Evolutionary conservation across 768 basidiomycete genomes (phyloP).

Genomic region (Lactifluus pinguis): DNA sequence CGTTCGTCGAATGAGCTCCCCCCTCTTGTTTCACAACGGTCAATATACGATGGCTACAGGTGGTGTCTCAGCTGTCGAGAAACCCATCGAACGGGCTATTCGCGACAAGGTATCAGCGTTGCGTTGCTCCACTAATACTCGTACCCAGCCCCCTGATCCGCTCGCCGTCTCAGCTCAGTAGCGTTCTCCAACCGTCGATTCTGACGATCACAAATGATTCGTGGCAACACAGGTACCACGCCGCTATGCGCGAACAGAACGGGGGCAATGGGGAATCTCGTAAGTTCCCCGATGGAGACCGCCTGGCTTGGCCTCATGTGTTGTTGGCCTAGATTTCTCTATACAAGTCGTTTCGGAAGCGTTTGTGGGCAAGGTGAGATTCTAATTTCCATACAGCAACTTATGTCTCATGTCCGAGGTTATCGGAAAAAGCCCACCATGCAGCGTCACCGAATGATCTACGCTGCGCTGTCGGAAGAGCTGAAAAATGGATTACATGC

Average conservation of each 20-base stretch:
- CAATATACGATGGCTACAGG: constrained; percentile 19
- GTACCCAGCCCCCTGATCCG: constrained; percentile 16
- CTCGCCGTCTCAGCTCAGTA: constrained; percentile 42
- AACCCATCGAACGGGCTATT: constrained; percentile 17
- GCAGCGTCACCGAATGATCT: constrained; percentile 76
- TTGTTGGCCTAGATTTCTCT: constrained; percentile 53
- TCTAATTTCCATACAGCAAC: constrained; percentile 1
- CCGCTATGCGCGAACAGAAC: constrained; percentile 63
- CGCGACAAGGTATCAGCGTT: constrained; percentile 17
- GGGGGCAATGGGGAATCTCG: constrained; percentile 73
- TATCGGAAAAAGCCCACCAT: constrained; percentile 51
- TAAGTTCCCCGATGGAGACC: constrained; percentile 32
- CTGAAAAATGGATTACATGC: constrained; percentile 66
- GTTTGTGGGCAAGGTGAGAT: constrained; percentile 64
- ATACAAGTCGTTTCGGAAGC: constrained; percentile 61
- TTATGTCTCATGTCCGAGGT: constrained; percentile 6
- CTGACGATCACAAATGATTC: constrained; percentile 74
- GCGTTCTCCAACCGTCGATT: constrained; percentile 49
- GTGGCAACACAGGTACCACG: constrained; percentile 78
- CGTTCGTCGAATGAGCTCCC: constrained; percentile 15
- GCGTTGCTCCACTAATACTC: background rate
- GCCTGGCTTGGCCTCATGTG: constrained; percentile 4
- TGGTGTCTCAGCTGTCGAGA: background rate
- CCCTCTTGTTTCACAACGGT: constrained; percentile 17
- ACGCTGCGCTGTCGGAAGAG: constrained; percentile 63